Base-by-base conservation (phyloP, 2,329 filamentous ascomycete genomes). In the Mycosphaerella sp. region DNA sequence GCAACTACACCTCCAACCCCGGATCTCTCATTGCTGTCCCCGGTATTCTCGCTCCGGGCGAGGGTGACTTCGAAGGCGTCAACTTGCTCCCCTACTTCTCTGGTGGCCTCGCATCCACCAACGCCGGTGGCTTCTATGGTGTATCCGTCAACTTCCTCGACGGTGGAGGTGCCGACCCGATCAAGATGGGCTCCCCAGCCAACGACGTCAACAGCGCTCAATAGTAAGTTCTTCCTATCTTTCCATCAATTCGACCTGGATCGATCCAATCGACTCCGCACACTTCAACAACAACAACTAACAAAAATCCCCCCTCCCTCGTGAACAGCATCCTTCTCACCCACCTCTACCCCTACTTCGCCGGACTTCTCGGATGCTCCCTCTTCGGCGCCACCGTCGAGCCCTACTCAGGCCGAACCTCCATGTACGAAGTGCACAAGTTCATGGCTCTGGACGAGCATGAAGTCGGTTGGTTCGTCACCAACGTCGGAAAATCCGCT, bases 281-380 rank as follows among this genome's bases (percentile, higher is more conserved):
- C 11, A 12, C 9, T 26, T 34, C 14, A 17, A 17, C 14, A 17
- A 17, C 14, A 17, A 17, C 14, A 26, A 26, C 40, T 51, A 29
- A 51, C 31, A 14, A 14, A n/a, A n/a, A n/a, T n/a, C n/a, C n/a
- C 17, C 9, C 9, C 48, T 45, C 4, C 21, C 23, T 26, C 26
- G 26, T 6, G 14, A 9, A 2, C 55, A 80, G 78, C 66, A 73
- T 73, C 56, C 77, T 84, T 51, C 67, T 84, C 55, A 83, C 79
- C 43, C 81, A 84, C 63, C 71, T 84, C 39, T 84, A 84, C 70
- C 68, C 79, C 59, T 84, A 78, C 73, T 84, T 84, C 64, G 81
- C 79, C 47, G 71, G 71, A 26, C 73, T 84, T 23, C 75, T 83
- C 40, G 78, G 78, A 60, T 84, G 80, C 71, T 74, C 76, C 48